Evolutionary conservation across 495 filamentous ascomycete genomes (phyloP), one percentile per base, ranked within the genome.

Genomic region (Penicillium paxilli): DNA sequence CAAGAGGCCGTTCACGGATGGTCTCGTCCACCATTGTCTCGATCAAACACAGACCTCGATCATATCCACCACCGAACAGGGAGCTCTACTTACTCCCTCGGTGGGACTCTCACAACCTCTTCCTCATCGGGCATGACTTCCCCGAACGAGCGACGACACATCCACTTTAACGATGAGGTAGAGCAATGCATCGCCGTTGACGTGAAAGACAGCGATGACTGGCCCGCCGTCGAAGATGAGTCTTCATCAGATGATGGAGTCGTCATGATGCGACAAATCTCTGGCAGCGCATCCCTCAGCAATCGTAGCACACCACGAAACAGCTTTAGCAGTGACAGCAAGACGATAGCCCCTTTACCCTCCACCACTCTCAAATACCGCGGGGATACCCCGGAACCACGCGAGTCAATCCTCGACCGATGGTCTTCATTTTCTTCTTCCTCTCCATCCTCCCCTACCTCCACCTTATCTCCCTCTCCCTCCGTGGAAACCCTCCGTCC

Each of bases 161-260:
- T 98, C 45, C 90, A 96, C 66, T 98, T 98, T 73, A 94, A 96
- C 68, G 87, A 97, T 64, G 89, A 90, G 70, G 94, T 98, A 10
- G 85, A 91, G 62, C 93, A 98, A 65, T 97, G 92, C 63, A 97
- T 97, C 47, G 94, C 94, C 4, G 87, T 98, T 21, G 92, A 98
- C 22, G 78, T 83, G 49, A 92, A 94, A 62, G 85, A 83, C 14
- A 85, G 84, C 5, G 85, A 86, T 7, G 88, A 70, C 19, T 71
- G 68, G 56, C 74, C 73, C 47, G 69, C 62, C 38, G 74, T 79
- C 20, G 75, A 78, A 17, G 81, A 83, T 19, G 86, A 88, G 40
- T 83, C 81, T 45, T 86, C 86, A 17, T 89, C 83, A 5, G 83
- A 85, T 51, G 90, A 95, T 63, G 90, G 84, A 20, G 73, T 86